Conservation (phyloP, 139 green algal genomes). For the Dunaliella sp. region DNA sequence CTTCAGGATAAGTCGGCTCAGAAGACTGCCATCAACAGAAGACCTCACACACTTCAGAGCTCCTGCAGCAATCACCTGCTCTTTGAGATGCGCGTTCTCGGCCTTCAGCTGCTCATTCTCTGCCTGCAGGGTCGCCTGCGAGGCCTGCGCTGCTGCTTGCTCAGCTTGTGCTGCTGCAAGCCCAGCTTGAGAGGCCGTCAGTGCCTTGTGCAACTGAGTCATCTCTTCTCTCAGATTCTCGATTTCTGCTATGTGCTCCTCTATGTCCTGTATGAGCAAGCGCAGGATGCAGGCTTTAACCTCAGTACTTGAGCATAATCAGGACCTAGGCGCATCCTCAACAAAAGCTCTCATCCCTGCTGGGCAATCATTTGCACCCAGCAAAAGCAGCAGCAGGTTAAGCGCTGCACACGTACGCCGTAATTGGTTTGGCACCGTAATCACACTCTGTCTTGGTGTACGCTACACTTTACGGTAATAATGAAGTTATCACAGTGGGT, state of each 20-base stretch:
- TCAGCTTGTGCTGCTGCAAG: background rate
- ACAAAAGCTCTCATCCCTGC: background rate
- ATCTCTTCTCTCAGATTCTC: background rate
- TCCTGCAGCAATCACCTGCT: too few relatives aligned
- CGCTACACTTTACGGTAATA: too few relatives aligned
- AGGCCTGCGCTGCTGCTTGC: background rate
- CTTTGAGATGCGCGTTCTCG: background rate
- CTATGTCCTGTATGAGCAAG: background rate
- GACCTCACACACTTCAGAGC: too few relatives aligned
- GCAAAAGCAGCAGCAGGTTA: background rate
- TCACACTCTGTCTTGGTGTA: background rate
- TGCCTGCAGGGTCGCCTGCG: background rate
- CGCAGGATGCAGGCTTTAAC: background rate
- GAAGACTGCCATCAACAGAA: too few relatives aligned
- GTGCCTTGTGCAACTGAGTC: background rate
- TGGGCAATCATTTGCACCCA: background rate
- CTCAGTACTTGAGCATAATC: background rate
- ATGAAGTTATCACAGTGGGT: too few relatives aligned
- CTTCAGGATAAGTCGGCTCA: too few relatives aligned
- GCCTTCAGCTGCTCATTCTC: background rate
- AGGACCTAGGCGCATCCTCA: background rate
- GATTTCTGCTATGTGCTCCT: background rate
- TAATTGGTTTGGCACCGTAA: too few relatives aligned
- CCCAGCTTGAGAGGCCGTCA: background rate
- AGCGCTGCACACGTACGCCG: too few relatives aligned